Evolutionary conservation across 139 green algal species (phyloP).

Genomic region (Edaphochlamys debaryana): DNA sequence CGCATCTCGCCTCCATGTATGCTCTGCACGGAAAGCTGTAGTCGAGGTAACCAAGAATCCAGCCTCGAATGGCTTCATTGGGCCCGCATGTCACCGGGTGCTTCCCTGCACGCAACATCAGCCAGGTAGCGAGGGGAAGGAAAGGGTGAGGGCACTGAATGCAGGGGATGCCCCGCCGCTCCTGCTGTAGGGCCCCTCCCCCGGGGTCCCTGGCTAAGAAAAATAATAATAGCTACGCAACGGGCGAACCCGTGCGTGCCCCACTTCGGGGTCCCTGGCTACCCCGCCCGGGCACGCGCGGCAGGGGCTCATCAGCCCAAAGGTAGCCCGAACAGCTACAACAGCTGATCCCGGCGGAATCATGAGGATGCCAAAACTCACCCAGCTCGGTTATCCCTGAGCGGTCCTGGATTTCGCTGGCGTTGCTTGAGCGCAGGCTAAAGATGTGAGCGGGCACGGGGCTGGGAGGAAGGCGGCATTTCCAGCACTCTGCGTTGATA

Average conservation of each 20-base stretch:
- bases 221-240: too few species aligned
- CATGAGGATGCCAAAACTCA: not conserved
- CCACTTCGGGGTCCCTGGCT: too few species aligned
- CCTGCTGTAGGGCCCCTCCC: too few species aligned
- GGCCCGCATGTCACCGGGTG: not conserved
- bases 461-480: not conserved
- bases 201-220: too few species aligned
- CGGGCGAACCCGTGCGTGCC: too few species aligned
- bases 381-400: not conserved
- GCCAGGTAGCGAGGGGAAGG: not conserved
- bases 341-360: too few species aligned
- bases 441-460: not conserved
- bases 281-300: too few species aligned
- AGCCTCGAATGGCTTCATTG: not conserved
- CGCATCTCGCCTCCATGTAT: not conserved
- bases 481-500: not conserved
- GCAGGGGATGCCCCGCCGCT: too few species aligned
- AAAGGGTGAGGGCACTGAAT: not conserved
- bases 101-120: not conserved
- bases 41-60: not conserved
- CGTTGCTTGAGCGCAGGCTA: not conserved
- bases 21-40: not conserved
- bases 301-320: too few species aligned
- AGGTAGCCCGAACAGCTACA: too few species aligned
- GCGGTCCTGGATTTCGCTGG: not conserved